Percentiles rank a stretch among this genome's conserved stretches.
These are phyloP conservation scores for Ustilago nuda DNA, from an alignment of 1,284 basidiomycete genomes.

Conservation along the genomic window DNA sequence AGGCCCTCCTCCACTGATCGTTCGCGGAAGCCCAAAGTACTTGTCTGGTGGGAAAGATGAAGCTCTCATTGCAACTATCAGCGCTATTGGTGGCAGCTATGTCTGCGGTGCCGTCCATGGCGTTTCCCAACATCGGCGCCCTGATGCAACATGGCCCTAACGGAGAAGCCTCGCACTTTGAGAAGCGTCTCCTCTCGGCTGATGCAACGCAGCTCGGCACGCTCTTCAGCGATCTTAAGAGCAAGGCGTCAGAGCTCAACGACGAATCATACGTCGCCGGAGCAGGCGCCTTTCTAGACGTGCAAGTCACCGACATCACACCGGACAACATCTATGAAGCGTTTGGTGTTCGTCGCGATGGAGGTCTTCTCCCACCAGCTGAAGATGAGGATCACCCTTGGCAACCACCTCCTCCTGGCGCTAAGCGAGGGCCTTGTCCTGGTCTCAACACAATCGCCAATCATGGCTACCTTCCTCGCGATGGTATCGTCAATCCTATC, in stretches of 20 bases:
- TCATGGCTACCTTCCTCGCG: slow-evolving; percentile 53
- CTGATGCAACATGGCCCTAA: slow-evolving; percentile 25
- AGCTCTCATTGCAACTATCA: slow-evolving; percentile 13
- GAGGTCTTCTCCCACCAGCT: slow-evolving; percentile 6
- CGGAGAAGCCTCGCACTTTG: slow-evolving; percentile 22
- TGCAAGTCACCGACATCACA: slow-evolving; percentile 23
- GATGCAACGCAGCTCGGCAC: slow-evolving; percentile 11
- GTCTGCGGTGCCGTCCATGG: slow-evolving; percentile 5
- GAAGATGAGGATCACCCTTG: slow-evolving; percentile 29
- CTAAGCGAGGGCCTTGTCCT: slow-evolving; percentile 65
- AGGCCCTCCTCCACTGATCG: not conserved
- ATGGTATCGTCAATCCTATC: slow-evolving; percentile 62
- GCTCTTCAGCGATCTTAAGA: slow-evolving; percentile 12
- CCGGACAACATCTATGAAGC: slow-evolving; percentile 22
- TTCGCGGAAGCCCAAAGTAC: no score
- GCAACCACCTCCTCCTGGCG: slow-evolving; percentile 21
- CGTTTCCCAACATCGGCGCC: slow-evolving; percentile 23
- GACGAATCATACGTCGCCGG: not conserved
- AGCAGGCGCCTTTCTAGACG: slow-evolving; percentile 6
- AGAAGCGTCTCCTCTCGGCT: slow-evolving; percentile 19
- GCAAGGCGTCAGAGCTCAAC: slow-evolving; percentile 18
- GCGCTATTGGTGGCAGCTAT: slow-evolving; percentile 16
- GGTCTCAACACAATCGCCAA: slow-evolving; percentile 69
- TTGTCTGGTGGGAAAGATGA: slow-evolving; percentile 6
- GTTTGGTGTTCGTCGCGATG: slow-evolving; percentile 23